Base-by-base conservation (phyloP, 164 flowering plant genomes). In the Saururus chinensis region DNA sequence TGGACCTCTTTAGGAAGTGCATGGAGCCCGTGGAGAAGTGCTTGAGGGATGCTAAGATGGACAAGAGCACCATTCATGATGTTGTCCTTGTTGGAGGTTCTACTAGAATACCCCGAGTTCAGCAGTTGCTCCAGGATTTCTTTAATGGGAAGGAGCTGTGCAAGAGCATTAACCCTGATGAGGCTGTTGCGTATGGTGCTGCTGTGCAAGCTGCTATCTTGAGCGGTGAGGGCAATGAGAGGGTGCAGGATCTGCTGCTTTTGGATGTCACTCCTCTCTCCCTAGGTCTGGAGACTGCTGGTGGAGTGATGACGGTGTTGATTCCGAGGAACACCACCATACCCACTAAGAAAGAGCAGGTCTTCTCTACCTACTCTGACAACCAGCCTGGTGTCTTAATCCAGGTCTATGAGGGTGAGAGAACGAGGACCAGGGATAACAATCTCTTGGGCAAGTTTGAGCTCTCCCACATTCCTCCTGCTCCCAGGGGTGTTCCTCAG, bases 181-280 rank as follows among this genome's bases (percentile, higher is more conserved):
- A 82, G 64, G 87, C 87, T 19, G 84, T 80, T 45, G 87, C 87
- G 10, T 77, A 79, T 57, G 87, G 87, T 51, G 87, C 87, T 57
- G 84, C 87, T 23, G 79, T 79, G 0, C 84, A 80, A 37, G 87
- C 87, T 57, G 87, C 82, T 6, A 75, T 77, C 30, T 62, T 82
- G 70, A 76, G 76, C 51, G 83, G 86, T 35, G 80, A 78, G 67
- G 82, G 86, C 26, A 76, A 78, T 48, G 79, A 80, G 76, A 77
- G 77, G 72, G 81, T 80, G 4, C 79, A 74, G 62, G 82, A 79
- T 22, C 58, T 83, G 26, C 61, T 81, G 64, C 71, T 83, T 5
- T 57, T 77, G 62, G 87, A 82, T 63, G 84, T 80, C 20, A 82
- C 82, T 0, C 84, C 87, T 52, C 79, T 83, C 10, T 77, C 82